Evolutionary conservation across 2,329 filamentous ascomycete genomes (phyloP).

Genomic region (Apiospora aurea): DNA sequence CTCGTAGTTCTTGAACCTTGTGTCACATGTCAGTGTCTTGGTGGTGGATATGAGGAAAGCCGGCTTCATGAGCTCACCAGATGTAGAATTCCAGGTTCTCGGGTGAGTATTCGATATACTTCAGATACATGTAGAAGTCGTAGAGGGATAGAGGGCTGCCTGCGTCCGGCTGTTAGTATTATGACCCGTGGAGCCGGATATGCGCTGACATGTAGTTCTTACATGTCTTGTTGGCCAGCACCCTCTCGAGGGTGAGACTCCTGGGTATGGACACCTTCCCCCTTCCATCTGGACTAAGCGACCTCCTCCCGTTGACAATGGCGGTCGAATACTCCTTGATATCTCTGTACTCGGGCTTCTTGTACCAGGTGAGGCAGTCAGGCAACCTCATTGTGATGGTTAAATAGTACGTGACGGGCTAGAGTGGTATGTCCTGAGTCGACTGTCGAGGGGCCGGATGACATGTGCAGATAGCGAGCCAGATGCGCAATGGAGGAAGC

Average conservation of each 20-base stretch:
- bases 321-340: constrained; percentile 52
- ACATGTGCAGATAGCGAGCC: neutral
- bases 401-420: neutral
- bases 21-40: neutral
- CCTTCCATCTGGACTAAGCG: constrained; percentile 46
- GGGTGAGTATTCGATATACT: constrained; percentile 56
- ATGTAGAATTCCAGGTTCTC: constrained; percentile 59
- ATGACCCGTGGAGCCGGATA: neutral
- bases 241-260: constrained; percentile 51
- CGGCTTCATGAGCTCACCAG: constrained; percentile 44
- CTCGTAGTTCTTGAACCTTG: constrained; percentile 55
- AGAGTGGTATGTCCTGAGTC: too few species aligned
- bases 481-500: neutral
- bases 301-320: constrained; percentile 44
- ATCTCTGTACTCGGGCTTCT: constrained; percentile 57
- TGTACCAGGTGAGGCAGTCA: constrained; percentile 54
- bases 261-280: constrained; percentile 47
- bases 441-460: neutral
- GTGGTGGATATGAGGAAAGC: too few species aligned
- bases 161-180: constrained; percentile 31
- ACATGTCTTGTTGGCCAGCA: constrained; percentile 57
- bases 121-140: constrained; percentile 60
- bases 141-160: constrained; percentile 57
- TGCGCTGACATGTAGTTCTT: constrained; percentile 28
- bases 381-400: constrained; percentile 31